Evolutionary conservation across 495 filamentous ascomycete genomes (phyloP).

Genomic region (Neurospora sublineolata): DNA sequence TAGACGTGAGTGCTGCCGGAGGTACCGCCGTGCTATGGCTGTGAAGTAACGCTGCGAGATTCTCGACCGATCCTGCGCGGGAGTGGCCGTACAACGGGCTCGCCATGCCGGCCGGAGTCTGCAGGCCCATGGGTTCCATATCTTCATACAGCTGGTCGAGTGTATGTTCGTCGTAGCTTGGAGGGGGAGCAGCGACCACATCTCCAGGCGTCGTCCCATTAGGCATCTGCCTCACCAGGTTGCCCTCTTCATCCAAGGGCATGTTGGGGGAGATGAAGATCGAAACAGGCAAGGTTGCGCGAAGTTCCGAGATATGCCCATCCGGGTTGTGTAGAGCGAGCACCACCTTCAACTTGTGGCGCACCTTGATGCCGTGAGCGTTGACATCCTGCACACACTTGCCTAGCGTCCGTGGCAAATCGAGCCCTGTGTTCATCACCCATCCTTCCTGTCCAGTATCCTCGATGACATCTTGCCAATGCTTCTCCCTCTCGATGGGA

Average conservation of each 20-base stretch:
- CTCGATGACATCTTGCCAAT: conserved; percentile 56
- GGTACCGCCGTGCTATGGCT: conserved; percentile 37
- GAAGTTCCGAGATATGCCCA: conserved; percentile 83
- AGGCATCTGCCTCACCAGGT: conserved; percentile 46
- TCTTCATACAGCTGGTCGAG: conserved; percentile 85
- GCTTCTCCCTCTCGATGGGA: conserved; percentile 43
- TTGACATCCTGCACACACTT: conserved; percentile 81
- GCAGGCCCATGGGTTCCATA: conserved; percentile 61
- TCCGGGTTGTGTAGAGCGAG: conserved; percentile 88
- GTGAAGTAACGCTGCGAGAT: conserved; percentile 43
- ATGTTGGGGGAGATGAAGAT: conserved; percentile 92
- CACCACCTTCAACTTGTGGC: conserved; percentile 77
- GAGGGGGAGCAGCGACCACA: conserved; percentile 54
- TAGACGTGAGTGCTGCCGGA: conserved; percentile 50
- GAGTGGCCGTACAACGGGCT: conserved; percentile 71
- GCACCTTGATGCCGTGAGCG: conserved; percentile 67
- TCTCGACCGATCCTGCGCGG: conserved; percentile 65
- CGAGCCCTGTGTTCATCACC: conserved; percentile 53
- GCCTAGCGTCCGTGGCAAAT: conserved; percentile 64
- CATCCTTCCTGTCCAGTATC: conserved; percentile 65
- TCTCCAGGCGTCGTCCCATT: conserved; percentile 21
- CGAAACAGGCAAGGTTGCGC: conserved; percentile 72
- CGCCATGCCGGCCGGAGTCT: conserved; percentile 58
- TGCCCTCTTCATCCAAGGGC: conserved; percentile 69
- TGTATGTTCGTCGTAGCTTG: conserved; percentile 74